Conservation (phyloP, 2,329 filamentous ascomycete genomes). For the Scedosporium aurantiacum region DNA sequence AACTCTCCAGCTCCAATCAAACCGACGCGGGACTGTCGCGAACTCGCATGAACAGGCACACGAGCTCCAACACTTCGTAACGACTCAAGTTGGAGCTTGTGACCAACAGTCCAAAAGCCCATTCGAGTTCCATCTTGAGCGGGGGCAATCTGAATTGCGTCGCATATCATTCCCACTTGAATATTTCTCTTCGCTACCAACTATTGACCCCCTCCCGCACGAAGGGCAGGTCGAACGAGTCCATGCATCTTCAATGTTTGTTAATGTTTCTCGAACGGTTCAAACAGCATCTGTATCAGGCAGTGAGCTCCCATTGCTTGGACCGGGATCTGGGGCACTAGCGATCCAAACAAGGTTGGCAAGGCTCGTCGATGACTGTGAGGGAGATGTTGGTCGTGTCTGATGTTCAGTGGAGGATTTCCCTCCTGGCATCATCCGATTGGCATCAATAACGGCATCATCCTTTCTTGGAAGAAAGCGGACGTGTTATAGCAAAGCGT, state of each 20-base stretch:
- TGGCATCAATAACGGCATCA: not conserved
- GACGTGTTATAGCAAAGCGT: no score
- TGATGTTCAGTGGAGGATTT: not conserved
- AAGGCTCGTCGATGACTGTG: not conserved
- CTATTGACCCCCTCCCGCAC: not conserved
- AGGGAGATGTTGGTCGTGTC: not conserved
- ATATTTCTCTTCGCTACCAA: not conserved
- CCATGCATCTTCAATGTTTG: not conserved
- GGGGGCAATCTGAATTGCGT: not conserved
- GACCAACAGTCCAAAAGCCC: not conserved
- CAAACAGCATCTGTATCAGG: conserved; percentile 1
- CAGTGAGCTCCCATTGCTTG: not conserved
- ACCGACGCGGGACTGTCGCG: not conserved
- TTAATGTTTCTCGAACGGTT: not conserved
- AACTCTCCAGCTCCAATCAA: not conserved
- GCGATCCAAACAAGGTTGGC: not conserved
- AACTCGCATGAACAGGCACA: not conserved
- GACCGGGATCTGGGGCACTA: not conserved
- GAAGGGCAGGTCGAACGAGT: not conserved
- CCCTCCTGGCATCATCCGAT: not conserved
- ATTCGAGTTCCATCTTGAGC: not conserved
- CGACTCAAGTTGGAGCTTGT: not conserved
- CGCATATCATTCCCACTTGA: not conserved
- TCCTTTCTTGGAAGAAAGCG: not conserved
- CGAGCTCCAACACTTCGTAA: not conserved